phyloP scores from a whole-genome alignment of 305 asterid genomes.

The Rubia balearica region DNA sequence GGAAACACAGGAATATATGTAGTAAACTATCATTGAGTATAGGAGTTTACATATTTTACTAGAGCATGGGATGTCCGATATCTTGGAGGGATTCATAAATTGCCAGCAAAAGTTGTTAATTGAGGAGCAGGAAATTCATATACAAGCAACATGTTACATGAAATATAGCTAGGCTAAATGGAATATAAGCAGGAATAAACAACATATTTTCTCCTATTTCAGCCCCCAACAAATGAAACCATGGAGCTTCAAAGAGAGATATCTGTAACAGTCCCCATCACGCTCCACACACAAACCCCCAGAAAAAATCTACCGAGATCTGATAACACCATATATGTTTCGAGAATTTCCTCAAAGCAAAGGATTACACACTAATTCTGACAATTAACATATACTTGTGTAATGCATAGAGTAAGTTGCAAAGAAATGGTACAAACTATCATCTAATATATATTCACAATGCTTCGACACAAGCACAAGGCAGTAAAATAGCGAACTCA shows the following conservation, averaged over 20 bases:
- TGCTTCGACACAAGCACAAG: not conserved
- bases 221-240: not conserved
- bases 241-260: not conserved
- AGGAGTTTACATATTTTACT: not conserved
- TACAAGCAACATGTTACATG: not conserved
- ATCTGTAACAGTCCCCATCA: not conserved
- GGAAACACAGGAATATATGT: not conserved
- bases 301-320: not conserved
- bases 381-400: not conserved
- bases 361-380: not conserved
- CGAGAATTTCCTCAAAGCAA: not conserved
- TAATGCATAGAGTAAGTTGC: not conserved
- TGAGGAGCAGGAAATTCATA: not conserved
- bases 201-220: not conserved
- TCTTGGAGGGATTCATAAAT: not conserved
- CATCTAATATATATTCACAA: not conserved
- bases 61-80: not conserved
- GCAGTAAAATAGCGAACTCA: not conserved
- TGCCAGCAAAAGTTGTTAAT: slow-evolving; percentile 2
- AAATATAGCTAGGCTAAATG: not conserved
- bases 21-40: not conserved
- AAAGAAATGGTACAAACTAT: not conserved
- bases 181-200: not conserved
- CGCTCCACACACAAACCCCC: not conserved
- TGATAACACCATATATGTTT: not conserved